These are phyloP conservation scores for Talaromyces wortmannii DNA, from an alignment of 495 filamentous ascomycete genomes.

Conservation along the genomic window DNA sequence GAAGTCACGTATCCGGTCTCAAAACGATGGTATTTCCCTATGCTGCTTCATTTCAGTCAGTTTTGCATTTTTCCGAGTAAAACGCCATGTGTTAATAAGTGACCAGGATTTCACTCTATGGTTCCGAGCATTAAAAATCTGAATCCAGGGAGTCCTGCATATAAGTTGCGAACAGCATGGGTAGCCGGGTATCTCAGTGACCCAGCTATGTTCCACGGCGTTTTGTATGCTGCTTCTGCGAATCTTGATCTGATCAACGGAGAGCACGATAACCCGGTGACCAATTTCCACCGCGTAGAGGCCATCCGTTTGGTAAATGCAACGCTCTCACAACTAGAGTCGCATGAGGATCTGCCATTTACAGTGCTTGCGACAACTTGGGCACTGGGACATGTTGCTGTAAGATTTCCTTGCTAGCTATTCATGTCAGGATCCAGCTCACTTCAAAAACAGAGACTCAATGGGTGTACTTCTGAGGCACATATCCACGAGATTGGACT, in stretches of 20 bases:
- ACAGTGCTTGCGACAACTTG: neutral
- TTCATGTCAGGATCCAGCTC: neutral
- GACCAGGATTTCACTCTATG: slow-evolving; percentile 2
- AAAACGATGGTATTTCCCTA: neutral
- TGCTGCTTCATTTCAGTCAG: slow-evolving; percentile 1
- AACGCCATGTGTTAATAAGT: neutral
- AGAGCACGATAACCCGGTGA: neutral
- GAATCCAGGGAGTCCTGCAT: neutral
- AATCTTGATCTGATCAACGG: slow-evolving; percentile 1
- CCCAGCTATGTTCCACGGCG: slow-evolving; percentile 1
- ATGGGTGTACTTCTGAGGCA: neutral
- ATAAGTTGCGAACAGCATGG: slow-evolving; percentile 1
- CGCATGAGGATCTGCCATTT: neutral
- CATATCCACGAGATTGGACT: slow-evolving; percentile 1
- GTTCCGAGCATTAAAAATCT: neutral
- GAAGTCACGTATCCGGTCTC: slow-evolving; percentile 1
- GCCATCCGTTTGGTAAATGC: neutral
- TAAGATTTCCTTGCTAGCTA: neutral
- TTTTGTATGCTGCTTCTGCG: slow-evolving; percentile 1
- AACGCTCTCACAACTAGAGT: neutral
- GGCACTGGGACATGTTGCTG: slow-evolving; percentile 2
- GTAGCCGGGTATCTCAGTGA: neutral
- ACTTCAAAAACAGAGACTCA: neutral
- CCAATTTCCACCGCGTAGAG: slow-evolving; percentile 1
- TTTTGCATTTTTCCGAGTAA: neutral